These are phyloP conservation scores for Exophiala calicioides DNA, from an alignment of 2,329 filamentous ascomycete genomes.

Conservation along the genomic window DNA sequence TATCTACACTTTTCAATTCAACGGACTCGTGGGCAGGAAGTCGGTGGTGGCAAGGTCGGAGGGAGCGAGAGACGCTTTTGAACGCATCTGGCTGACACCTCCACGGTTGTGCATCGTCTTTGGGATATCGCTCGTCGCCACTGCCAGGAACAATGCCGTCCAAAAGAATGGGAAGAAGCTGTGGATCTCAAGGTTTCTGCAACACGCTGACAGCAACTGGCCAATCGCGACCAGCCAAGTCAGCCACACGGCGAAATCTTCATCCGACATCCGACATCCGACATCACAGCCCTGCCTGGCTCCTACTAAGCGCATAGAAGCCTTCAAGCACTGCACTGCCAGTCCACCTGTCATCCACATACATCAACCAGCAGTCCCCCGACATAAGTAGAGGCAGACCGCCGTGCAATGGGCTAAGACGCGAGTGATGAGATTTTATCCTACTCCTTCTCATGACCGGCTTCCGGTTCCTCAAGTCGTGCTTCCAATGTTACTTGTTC, in stretches of 20 bases:
- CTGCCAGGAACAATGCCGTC: neutral
- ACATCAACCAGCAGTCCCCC: constrained; percentile 22
- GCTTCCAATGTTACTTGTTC: no score
- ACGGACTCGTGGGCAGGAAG: neutral
- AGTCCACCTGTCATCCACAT: constrained; percentile 18
- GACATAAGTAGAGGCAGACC: no score
- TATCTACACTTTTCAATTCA: neutral
- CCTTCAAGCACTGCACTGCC: neutral
- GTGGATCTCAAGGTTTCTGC: constrained; percentile 28
- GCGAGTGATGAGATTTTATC: no score
- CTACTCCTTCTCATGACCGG: no score
- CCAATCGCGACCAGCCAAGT: no score
- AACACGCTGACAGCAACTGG: constrained; percentile 24
- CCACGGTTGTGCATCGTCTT: neutral
- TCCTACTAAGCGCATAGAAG: no score
- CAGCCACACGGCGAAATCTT: no score
- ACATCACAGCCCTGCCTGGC: no score
- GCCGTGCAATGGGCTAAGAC: no score
- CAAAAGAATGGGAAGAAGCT: neutral
- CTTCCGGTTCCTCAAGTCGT: no score
- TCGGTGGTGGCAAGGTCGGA: neutral
- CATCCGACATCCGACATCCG: no score
- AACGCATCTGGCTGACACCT: constrained; percentile 9
- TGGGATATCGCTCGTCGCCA: no score
- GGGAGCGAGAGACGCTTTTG: neutral